Base-by-base conservation (phyloP, 768 basidiomycete species). In the Leucocoprinus leucothites region DNA sequence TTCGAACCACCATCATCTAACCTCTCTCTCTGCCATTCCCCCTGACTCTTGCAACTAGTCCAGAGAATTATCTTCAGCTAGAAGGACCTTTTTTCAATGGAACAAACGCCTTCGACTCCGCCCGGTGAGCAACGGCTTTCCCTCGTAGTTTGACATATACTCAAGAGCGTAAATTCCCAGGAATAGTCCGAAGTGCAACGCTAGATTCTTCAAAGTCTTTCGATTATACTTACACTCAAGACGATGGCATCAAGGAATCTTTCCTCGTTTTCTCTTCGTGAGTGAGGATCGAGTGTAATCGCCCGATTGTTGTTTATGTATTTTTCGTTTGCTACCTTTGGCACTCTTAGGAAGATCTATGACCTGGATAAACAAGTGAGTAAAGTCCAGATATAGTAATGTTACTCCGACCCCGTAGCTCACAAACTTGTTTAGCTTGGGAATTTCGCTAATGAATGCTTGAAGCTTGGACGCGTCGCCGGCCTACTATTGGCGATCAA, bases 401-500 rank as follows among this genome's bases (percentile, higher is more conserved):
- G 4, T 36, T 25, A 9, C 11, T 14, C 31, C 31, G 5, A n/a
- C 11, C 6, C 11, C 31, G 11, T 31, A 16, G 9, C 46, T 18
- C 18, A 54, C 28, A 28, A 14, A 24, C 16, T 14, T 7, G 14
- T 11, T 16, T 13, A 54, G 53, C 26, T 47, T 26, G 53, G 53
- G 40, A 47, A 19, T 8, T 48, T 54, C 14, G 44, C 35, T 2
- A 54, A 48, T 19, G 46, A 54, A 25, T 47, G 45, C 25, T 28
- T 41, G 18, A 19, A 22, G 6, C 53, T 54, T 16, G 53, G 53
- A 16, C 45, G 53, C 16, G 53, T 54, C 9, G 53, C 53, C 13
- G 53, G 53, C 11, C 28, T 54, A 8, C n/a, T 54, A 25, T 31
- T 54, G n/a, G 53, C 45, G 3, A 47, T 54, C 45, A 54, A 48